Evolutionary conservation across 78 protist species (phyloP), one percentile per base, ranked within the genome.

Genomic region (Trichosphaerium sp.): DNA sequence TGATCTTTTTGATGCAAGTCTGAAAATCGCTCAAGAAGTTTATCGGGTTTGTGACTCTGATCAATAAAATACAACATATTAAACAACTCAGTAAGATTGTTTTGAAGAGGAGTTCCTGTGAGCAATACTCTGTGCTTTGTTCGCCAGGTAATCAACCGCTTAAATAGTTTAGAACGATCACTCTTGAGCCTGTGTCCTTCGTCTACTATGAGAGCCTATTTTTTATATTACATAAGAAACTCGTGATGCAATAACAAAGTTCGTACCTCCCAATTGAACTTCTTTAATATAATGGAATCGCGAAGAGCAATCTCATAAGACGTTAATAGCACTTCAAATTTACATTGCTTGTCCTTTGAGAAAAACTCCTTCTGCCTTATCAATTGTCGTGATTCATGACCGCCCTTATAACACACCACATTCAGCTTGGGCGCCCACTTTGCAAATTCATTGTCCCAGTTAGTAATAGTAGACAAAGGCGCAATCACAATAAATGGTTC

Each of bases 181-280:
- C 69, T 79, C 78, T 82, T 82, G 31, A 82, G 32, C 18, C 87
- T 76, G 44, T 82, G 87, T 23, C 74, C 87, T 56, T 82, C 87
- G 61, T 82, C 87, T 7, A 82, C 75, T 12, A 76, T 48, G 15
- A 60, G 1, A 4, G n/a, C n/a, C n/a, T n/a, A n/a, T n/a, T n/a
- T n/a, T n/a, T n/a, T n/a, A n/a, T n/a, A n/a, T n/a, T n/a, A n/a
- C n/a, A n/a, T n/a, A n/a, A n/a, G n/a, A n/a, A n/a, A n/a, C n/a
- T n/a, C n/a, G n/a, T n/a, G n/a, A n/a, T n/a, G n/a, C n/a, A n/a
- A n/a, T n/a, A n/a, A n/a, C n/a, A n/a, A n/a, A n/a, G n/a, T n/a
- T n/a, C n/a, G n/a, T n/a, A 47, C 31, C 32, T 59, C 39, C 87
- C 87, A 82, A 25, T 7, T 34, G n/a, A 67, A 0, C n/a, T n/a